phyloP scores from a whole-genome alignment of 2,329 filamentous ascomycete genomes.

The Coniosporium uncinatum region DNA sequence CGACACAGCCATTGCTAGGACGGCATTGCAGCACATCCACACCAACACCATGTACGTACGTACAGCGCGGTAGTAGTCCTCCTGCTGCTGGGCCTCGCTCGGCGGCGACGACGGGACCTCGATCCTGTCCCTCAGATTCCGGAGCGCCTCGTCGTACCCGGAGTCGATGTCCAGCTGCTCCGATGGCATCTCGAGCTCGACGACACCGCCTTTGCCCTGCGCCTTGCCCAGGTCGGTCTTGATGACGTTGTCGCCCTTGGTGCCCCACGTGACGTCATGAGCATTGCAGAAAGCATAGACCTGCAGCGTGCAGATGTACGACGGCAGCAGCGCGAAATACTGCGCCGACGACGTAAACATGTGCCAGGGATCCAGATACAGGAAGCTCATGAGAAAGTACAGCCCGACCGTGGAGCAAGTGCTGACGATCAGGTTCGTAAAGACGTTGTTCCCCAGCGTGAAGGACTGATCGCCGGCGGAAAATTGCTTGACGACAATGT shows the following conservation, averaged over 20 bases:
- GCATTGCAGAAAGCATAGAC: conserved; percentile 99
- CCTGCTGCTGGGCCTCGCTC: conserved; percentile 81
- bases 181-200: conserved; percentile 95
- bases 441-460: conserved; percentile 75
- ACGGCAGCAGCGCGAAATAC: conserved; percentile 89
- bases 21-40: conserved; percentile 90
- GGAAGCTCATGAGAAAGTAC: conserved; percentile 93
- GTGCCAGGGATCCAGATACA: conserved; percentile 98
- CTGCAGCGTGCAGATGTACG: conserved; percentile 95
- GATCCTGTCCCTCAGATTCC: conserved; percentile 89
- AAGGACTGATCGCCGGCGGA: conserved; percentile 43
- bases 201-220: conserved; percentile 61
- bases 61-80: conserved; percentile 98
- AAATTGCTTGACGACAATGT: conserved; percentile 84
- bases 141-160: conserved; percentile 93
- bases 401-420: conserved; percentile 85
- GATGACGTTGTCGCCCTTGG: conserved; percentile 95
- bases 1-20: conserved; percentile 88
- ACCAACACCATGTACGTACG: conserved; percentile 96
- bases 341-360: conserved; percentile 91
- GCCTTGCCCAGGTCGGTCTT: conserved; percentile 90
- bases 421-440: conserved; percentile 92
- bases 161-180: conserved; percentile 98
- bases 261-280: conserved; percentile 98
- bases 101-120: conserved; percentile 62